These are phyloP conservation scores for Candida freyschussii DNA, from an alignment of 1,139 yeast species.

Conservation along the genomic window DNA sequence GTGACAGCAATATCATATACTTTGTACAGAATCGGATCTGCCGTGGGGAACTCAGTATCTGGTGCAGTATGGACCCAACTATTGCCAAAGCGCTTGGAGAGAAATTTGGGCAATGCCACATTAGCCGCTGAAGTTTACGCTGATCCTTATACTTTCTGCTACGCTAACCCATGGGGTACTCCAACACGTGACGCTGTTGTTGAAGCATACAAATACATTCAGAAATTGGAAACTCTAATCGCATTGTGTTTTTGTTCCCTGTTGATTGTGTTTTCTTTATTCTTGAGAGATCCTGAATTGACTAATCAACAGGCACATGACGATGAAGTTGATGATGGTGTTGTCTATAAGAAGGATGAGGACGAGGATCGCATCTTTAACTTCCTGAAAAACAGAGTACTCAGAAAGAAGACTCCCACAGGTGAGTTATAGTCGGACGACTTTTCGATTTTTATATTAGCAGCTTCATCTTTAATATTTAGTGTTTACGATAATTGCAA, in stretches of 20 bases:
- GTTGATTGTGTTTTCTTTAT: conserved; percentile 42
- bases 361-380: conserved; percentile 36
- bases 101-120: conserved; percentile 25
- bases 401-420: too few relatives aligned
- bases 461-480: too few relatives aligned
- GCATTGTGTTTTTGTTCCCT: conserved; percentile 56
- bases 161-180: conserved; percentile 51
- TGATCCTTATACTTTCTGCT: conserved; percentile 45
- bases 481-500: too few relatives aligned
- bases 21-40: conserved; percentile 55
- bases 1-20: conserved; percentile 54
- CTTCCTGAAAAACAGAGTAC: too few relatives aligned
- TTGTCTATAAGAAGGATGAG: conserved; percentile 24
- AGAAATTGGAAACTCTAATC: conserved; percentile 50
- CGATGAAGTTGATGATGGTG: conserved; percentile 13
- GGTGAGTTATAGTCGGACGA: too few relatives aligned
- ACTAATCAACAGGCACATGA: conserved; percentile 27
- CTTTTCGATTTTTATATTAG: too few relatives aligned
- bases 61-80: conserved; percentile 65
- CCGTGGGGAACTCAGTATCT: conserved; percentile 42
- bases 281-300: conserved; percentile 51
- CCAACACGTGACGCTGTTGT: conserved; percentile 55
- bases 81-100: conserved; percentile 25
- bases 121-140: conserved; percentile 48
- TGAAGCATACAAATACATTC: conserved; percentile 54